Evolutionary conservation across 2,329 filamentous ascomycete genomes (phyloP).

Genomic region (Leptographium procerum): DNA sequence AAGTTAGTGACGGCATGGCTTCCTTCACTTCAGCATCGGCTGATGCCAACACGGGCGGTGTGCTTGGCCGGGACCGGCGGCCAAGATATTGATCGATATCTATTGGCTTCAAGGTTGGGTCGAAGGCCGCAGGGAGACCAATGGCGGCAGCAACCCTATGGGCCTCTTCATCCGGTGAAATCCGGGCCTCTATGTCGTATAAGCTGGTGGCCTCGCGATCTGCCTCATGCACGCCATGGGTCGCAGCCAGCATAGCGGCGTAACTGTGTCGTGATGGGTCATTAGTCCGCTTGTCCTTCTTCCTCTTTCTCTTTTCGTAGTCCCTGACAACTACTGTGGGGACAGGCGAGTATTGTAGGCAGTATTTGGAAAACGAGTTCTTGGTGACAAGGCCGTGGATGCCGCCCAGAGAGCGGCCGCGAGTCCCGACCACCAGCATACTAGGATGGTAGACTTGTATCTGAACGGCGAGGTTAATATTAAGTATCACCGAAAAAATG

Average conservation of each 20-base stretch:
- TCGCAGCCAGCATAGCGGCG: slow-evolving; percentile 61
- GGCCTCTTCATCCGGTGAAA: slow-evolving; percentile 51
- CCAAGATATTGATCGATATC: slow-evolving; percentile 17
- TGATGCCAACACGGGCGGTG: slow-evolving; percentile 4
- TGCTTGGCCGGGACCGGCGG: slow-evolving; percentile 9
- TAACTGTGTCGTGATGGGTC: slow-evolving; percentile 70
- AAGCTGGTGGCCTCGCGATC: slow-evolving; percentile 40
- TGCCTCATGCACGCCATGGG: slow-evolving; percentile 43
- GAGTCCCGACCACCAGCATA: slow-evolving; percentile 81
- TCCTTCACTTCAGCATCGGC: background rate
- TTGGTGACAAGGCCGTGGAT: slow-evolving; percentile 74
- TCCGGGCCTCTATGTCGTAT: slow-evolving; percentile 42
- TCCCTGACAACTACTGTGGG: slow-evolving; percentile 88
- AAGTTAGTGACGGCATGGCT: background rate
- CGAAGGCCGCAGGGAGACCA: slow-evolving; percentile 49
- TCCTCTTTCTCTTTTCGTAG: slow-evolving; percentile 76
- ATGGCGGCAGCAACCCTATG: slow-evolving; percentile 53
- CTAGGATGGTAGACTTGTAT: slow-evolving; percentile 87
- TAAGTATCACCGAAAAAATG: background rate
- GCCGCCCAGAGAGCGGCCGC: slow-evolving; percentile 72
- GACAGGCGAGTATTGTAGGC: slow-evolving; percentile 83
- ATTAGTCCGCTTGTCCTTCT: slow-evolving; percentile 72
- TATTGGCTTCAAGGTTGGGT: slow-evolving; percentile 51
- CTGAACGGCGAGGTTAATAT: slow-evolving; percentile 28
- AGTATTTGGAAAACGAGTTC: slow-evolving; percentile 89